phyloP scores from a whole-genome alignment of 2,329 filamentous ascomycete species.

The Cadophora gregata region DNA sequence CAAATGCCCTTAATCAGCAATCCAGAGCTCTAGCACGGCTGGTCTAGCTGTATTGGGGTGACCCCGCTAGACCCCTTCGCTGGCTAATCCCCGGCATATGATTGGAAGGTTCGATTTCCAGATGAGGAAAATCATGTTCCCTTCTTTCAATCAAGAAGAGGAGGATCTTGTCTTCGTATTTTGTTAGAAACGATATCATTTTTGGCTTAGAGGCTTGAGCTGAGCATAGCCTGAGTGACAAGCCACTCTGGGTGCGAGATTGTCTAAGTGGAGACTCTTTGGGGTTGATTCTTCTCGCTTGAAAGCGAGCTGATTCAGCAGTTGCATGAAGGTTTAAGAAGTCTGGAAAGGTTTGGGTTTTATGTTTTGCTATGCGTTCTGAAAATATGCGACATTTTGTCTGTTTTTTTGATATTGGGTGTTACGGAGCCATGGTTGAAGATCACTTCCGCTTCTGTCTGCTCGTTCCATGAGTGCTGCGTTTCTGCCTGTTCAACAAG shows the following conservation, averaged over 20 bases:
- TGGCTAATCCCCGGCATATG: not conserved
- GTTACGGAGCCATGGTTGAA: not conserved
- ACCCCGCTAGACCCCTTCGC: not conserved
- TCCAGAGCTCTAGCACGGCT: not conserved
- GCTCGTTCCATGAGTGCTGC: not conserved
- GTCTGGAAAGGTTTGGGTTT: not conserved
- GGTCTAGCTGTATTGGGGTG: slow-evolving; percentile 1
- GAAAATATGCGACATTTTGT: not conserved
- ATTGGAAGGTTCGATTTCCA: slow-evolving; percentile 16
- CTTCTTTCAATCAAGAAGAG: not conserved
- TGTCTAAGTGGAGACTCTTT: not conserved
- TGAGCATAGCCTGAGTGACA: not conserved
- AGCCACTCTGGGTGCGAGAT: not conserved
- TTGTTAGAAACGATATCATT: not conserved
- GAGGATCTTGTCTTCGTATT: not conserved
- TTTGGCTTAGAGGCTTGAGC: slow-evolving; percentile 2
- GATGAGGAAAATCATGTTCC: not conserved
- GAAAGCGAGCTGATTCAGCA: not conserved
- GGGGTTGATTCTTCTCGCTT: slow-evolving; percentile 1
- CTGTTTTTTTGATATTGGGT: not conserved
- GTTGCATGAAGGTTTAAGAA: not conserved
- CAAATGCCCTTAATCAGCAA: slow-evolving; percentile 24
- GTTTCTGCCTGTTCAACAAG: not conserved
- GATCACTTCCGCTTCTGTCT: not conserved
- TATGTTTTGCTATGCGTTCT: not conserved